Conservation (phyloP, 148 eudicot genomes). For the Heliosperma pusillum region DNA sequence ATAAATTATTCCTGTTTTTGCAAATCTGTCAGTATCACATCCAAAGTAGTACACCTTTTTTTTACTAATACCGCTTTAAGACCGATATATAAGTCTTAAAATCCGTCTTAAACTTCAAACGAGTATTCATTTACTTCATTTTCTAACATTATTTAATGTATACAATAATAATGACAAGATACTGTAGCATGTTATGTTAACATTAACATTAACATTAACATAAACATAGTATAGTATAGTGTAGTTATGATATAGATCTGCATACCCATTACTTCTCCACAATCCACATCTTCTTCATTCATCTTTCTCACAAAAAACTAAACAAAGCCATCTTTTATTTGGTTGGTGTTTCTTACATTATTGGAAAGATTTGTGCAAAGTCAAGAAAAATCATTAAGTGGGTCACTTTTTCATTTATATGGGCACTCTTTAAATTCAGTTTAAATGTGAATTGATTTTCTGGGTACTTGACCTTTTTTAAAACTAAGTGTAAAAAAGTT, state of each 20-base stretch:
- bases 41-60: not conserved
- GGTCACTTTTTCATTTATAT: slow-evolving; percentile 19
- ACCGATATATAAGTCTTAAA: too few species aligned
- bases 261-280: slow-evolving; percentile 33
- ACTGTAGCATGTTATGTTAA: not conserved
- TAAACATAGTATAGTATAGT: not conserved
- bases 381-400: slow-evolving; percentile 10
- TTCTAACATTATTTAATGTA: slow-evolving; percentile 3
- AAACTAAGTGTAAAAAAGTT: not conserved
- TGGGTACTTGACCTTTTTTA: slow-evolving; percentile 10
- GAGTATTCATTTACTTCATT: not conserved
- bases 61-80: too few species aligned
- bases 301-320: not conserved
- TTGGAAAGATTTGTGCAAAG: slow-evolving; percentile 20
- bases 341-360: slow-evolving; percentile 27
- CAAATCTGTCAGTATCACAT: slow-evolving; percentile 15
- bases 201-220: not conserved
- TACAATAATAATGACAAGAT: not conserved
- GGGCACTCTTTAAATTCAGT: slow-evolving; percentile 16
- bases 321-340: slow-evolving; percentile 3
- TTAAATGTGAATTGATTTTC: slow-evolving; percentile 17
- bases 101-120: not conserved
- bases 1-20: slow-evolving; percentile 17
- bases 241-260: slow-evolving; percentile 25
- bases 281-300: slow-evolving; percentile 9